Evolutionary conservation across 352 stramenopile genomes (phyloP), one percentile per base, ranked within the genome.

Genomic region (Globisporangium orthogonon): DNA sequence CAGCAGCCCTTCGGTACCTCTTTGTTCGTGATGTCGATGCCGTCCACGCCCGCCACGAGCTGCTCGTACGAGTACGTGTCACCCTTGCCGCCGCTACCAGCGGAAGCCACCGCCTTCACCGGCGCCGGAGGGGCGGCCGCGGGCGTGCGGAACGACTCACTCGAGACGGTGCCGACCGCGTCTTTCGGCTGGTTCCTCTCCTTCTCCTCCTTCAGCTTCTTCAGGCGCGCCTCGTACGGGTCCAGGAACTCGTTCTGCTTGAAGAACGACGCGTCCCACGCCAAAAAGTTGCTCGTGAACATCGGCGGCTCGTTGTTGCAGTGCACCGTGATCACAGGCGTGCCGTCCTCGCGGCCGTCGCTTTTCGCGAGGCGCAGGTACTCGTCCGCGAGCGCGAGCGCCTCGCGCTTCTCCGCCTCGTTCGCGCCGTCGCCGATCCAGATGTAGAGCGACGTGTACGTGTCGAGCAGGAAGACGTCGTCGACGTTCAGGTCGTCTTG

Each of bases 401-500:
- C 63, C 35, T 87, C 74, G 30, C 73, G 71, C 68, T 94, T 89
- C 66, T 94, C 83, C 6, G 71, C 46, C 33, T 91, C 79, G 54
- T 88, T 94, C 4, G 81, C 83, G 58, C 79, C 74, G 43, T 62
- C 60, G 58, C 91, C 91, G 44, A 97, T 86, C 91, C 91, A 97
- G 14, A 97, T 75, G 65, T 92, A 97, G 51, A 97, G 68, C 35
- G 73, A 83, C 54, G 83, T 92, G 70, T 89, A 96, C 52, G 83
- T 91, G 69, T 97, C 89, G 11, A 97, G 66, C 13, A 97, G 74
- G 67, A 96, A 96, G 29, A 97, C 87, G 55, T 98, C 89, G 50
- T 95, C 86, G 7, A 81, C 74, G 67, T 93, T 94, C 40, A 98
- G 73, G 60, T 98, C 91, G 60, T 93, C 86, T 70, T 97, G 89